These are phyloP conservation scores for Emmonsiellopsis sp. DNA, from an alignment of 2,329 filamentous ascomycete genomes.

Conservation along the genomic window DNA sequence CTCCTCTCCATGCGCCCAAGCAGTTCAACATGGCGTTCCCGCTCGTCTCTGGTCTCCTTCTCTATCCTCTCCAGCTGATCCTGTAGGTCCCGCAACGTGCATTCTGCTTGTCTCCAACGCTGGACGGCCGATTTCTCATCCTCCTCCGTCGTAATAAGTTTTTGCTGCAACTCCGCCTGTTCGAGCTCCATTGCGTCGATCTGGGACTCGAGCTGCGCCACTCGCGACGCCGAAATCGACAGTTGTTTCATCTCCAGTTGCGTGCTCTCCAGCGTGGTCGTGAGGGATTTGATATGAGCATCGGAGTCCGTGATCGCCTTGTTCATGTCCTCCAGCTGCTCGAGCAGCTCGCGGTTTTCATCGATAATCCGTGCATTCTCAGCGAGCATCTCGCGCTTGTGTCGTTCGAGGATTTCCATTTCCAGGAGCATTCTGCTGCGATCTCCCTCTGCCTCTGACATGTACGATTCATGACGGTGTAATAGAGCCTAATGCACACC, in stretches of 20 bases:
- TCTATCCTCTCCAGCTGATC: conserved; percentile 86
- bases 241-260: conserved; percentile 68
- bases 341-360: conserved; percentile 71
- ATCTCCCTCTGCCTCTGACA: conserved; percentile 83
- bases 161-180: conserved; percentile 61
- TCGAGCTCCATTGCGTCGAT: conserved; percentile 71
- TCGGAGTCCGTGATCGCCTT: conserved; percentile 71
- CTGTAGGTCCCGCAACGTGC: conserved; percentile 66
- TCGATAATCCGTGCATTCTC: conserved; percentile 69
- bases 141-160: conserved; percentile 56
- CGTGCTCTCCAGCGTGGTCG: conserved; percentile 65
- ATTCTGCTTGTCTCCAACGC: conserved; percentile 78
- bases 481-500: conserved; percentile 62
- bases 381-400: conserved; percentile 64
- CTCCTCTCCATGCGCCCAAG: conserved; percentile 75
- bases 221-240: conserved; percentile 62
- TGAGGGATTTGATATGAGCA: conserved; percentile 64
- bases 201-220: conserved; percentile 71
- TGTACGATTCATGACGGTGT: conserved; percentile 85
- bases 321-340: conserved; percentile 80
- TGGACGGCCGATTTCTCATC: conserved; percentile 71
- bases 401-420: conserved; percentile 64
- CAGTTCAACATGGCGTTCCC: conserved; percentile 70
- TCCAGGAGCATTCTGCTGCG: conserved; percentile 60
- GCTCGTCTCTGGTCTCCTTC: conserved; percentile 68